These are phyloP conservation scores for Sporothrix mexicana DNA, from an alignment of 2,329 filamentous ascomycete genomes.

Conservation along the genomic window DNA sequence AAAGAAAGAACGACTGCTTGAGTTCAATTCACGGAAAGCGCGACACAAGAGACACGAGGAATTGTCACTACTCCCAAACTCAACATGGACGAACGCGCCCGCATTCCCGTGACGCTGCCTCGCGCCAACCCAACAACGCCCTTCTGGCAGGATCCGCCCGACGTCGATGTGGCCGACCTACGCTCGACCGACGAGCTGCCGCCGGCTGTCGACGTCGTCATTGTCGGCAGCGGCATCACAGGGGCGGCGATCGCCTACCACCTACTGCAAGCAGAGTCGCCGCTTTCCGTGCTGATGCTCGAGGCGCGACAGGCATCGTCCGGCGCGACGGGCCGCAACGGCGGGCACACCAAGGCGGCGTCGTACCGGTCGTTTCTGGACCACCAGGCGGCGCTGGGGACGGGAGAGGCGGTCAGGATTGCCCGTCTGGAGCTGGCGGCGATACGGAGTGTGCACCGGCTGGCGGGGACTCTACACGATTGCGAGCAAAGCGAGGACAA, in stretches of 20 bases:
- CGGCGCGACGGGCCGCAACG: slow-evolving; percentile 68
- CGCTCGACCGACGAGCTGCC: slow-evolving; percentile 59
- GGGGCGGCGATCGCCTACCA: slow-evolving; percentile 65
- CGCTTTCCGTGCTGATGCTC: slow-evolving; percentile 61
- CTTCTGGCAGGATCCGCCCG: slow-evolving; percentile 66
- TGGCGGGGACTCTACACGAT: slow-evolving; percentile 48
- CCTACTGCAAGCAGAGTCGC: slow-evolving; percentile 41
- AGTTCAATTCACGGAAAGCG: too few relatives aligned
- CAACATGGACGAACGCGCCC: slow-evolving; percentile 48
- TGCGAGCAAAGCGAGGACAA: background rate
- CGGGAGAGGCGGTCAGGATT: slow-evolving; percentile 56
- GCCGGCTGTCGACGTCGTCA: slow-evolving; percentile 60
- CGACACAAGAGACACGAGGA: background rate
- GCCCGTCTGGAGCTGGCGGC: slow-evolving; percentile 59
- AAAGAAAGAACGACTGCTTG: too few relatives aligned
- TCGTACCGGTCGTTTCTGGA: slow-evolving; percentile 57
- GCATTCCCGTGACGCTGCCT: slow-evolving; percentile 54
- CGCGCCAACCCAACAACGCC: slow-evolving; percentile 58
- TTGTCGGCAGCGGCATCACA: slow-evolving; percentile 69
- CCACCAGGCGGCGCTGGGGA: slow-evolving; percentile 53
- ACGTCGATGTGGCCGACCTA: slow-evolving; percentile 55
- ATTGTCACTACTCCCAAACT: background rate
- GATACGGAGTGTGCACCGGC: slow-evolving; percentile 60
- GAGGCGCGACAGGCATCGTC: slow-evolving; percentile 70
- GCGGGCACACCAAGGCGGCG: slow-evolving; percentile 53